Percentiles rank a stretch among this genome's conserved stretches.
Conservation (phyloP, 345 rosid genomes). For the Gossypium australe region DNA sequence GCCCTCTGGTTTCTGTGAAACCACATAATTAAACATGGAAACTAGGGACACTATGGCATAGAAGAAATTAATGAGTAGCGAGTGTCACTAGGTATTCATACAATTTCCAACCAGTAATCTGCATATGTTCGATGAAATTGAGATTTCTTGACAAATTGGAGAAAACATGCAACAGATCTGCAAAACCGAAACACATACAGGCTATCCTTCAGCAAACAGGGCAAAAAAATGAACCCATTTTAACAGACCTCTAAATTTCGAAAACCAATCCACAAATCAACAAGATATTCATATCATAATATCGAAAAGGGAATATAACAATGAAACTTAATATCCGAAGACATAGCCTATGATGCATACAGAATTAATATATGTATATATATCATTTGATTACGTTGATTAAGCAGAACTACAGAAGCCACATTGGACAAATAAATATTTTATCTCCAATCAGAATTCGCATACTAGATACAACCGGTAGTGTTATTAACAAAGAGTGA, state of each 20-base stretch:
- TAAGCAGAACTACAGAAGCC: neutral
- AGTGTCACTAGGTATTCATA: conserved; percentile 17
- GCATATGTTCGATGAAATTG: conserved; percentile 78
- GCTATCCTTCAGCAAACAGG: conserved; percentile 7
- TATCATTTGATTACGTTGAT: neutral
- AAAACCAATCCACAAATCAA: neutral
- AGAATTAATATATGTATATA: too few species aligned
- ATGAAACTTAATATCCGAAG: neutral
- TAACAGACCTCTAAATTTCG: neutral
- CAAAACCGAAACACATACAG: conserved; percentile 19
- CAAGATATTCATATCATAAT: neutral
- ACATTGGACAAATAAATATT: neutral
- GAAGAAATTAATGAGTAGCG: neutral
- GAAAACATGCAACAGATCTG: conserved; percentile 75
- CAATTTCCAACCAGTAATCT: conserved; percentile 89
- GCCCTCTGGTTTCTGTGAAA: conserved; percentile 74
- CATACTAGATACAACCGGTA: neutral
- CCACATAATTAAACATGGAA: neutral
- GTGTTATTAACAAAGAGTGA: neutral
- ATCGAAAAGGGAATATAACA: neutral
- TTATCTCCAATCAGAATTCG: neutral
- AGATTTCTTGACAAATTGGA: conserved; percentile 68
- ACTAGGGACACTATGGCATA: neutral
- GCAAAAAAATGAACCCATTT: neutral
- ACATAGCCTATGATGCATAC: neutral